Base-by-base conservation (phyloP, 441 rosid species). In the Metrosideros polymorpha region DNA sequence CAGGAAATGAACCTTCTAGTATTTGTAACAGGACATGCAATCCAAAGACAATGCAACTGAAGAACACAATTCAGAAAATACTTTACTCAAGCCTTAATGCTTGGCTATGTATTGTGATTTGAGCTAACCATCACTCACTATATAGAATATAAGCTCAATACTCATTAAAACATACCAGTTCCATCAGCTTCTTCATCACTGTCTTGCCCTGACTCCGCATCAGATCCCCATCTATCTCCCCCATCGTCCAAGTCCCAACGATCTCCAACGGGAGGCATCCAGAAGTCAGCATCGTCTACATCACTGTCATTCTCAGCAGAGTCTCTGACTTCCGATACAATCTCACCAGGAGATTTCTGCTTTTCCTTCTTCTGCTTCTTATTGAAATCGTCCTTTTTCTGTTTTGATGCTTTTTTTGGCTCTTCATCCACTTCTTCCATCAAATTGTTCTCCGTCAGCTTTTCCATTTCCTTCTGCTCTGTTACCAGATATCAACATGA, bases 241-340 rank as follows among this genome's bases (percentile, higher is more conserved):
- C 97, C 98, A 53, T 94, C 95, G 51, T 96, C 99, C 63, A 93
- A 93, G 93, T 96, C 98, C 98, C 99, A 96, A 47, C 98, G 96
- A 9, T 94, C 94, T 35, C 98, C 99, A 50, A 47, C 91, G 1
- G 98, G 97, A 61, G 99, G 99, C 89, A 96, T 90, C 99, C 99
- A 98, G 92, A 96, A 96, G 32, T 95, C 98, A 84, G 57, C 91
- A 83, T 94, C 98, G 86, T 93, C 99, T 18, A 89, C 89, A 87
- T 93, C 96, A 89, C 90, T 90, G 19, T 91, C 93, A 85, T 89
- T 91, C 84, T 91, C 92, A 82, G 86, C 86, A 85, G 91, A 82
- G 85, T 92, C 91, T 92, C 96, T 92, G 71, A 91, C 88, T 88
- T 95, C 94, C 59, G 91, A 92, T 71, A 90, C 88, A 42, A 92